Base-by-base conservation (phyloP, 2,329 filamentous ascomycete genomes). In the Xylaria digitata region DNA sequence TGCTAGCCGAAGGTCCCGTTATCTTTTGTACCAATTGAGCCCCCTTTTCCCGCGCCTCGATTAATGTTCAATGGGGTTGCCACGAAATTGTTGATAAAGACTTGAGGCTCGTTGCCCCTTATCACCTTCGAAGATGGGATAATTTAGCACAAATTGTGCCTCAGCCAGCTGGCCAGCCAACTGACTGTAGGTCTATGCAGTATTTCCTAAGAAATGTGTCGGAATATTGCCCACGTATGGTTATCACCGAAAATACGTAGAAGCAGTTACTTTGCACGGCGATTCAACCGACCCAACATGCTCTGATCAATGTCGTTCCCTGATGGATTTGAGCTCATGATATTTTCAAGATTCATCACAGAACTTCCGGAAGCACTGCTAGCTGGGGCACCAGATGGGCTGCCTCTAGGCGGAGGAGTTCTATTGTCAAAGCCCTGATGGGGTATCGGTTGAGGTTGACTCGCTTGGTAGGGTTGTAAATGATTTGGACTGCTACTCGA, bases 241-340 rank as follows among this genome's bases (percentile, higher is more conserved):
- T 43, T 42, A 37, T 59, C 17, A 4, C 30, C 43, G 6, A 13
- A 48, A 55, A 53, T 9, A 54, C 7, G 49, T 34, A 17, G 40
- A 46, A 6, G 4, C 30, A 13, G 1, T 19, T 6, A 66, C 26
- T 65, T 61, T 42, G 53, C 15, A 43, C 77, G 77, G 53, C 82
- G 79, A 68, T 86, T 84, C 58, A 87, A 74, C 43, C 84, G 81
- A 45, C 82, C 81, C 63, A 88, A 79, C 86, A 88, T 88, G 66
- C 78, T 82, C 70, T 81, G 81, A 71, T 88, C 86, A 64, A 87
- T 86, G 63, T 87, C 85, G 70, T 80, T 83, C 71, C 15, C 79
- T 72, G 53, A 79, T 76, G 54, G 78, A 78, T 65, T 73, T 15
- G 73, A 72, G 57, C 83, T 84, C 73, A 86, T 82, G 67, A 85